Evolutionary conservation across 1,284 basidiomycete species (phyloP).

Genomic region (Sanghuangporus baumii): DNA sequence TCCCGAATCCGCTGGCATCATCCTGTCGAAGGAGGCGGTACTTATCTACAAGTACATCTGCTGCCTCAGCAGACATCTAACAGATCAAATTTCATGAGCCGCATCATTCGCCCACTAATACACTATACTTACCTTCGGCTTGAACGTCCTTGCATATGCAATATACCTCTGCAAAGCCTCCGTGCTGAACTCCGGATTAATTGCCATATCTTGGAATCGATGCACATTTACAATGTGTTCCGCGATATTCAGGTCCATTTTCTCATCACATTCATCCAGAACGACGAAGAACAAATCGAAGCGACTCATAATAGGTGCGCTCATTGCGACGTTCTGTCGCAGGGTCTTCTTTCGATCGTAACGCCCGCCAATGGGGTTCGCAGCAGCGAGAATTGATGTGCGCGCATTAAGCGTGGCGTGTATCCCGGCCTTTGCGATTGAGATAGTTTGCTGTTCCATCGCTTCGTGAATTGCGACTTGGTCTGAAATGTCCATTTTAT

Average conservation of each 20-base stretch:
- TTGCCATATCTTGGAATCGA: constrained; percentile 90
- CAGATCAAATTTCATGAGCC: not conserved
- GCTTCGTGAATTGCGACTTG: constrained; percentile 99
- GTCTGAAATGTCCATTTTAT: constrained; percentile 99
- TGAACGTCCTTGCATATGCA: constrained; percentile 93
- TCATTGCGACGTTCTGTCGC: constrained; percentile 97
- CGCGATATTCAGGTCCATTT: constrained; percentile 90
- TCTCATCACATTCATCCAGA: constrained; percentile 94
- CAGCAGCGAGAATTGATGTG: constrained; percentile 96
- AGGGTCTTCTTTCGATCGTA: constrained; percentile 96
- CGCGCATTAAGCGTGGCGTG: constrained; percentile 98
- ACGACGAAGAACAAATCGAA: constrained; percentile 99
- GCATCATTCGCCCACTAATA: not conserved
- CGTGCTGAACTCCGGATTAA: constrained; percentile 95
- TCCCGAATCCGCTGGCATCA: constrained; percentile 81
- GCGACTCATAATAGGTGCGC: constrained; percentile 97
- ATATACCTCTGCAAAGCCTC: constrained; percentile 97
- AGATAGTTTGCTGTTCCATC: constrained; percentile 99
- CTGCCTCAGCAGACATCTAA: constrained; percentile 88
- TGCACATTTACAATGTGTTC: constrained; percentile 98
- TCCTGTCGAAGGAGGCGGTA: constrained; percentile 92
- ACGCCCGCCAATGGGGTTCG: constrained; percentile 94
- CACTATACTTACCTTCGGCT: constrained; percentile 71
- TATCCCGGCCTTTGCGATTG: constrained; percentile 98
- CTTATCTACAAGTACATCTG: constrained; percentile 92